Evolutionary conservation across 2,329 filamentous ascomycete genomes (phyloP).

Genomic region (Aureobasidium uvarum): DNA sequence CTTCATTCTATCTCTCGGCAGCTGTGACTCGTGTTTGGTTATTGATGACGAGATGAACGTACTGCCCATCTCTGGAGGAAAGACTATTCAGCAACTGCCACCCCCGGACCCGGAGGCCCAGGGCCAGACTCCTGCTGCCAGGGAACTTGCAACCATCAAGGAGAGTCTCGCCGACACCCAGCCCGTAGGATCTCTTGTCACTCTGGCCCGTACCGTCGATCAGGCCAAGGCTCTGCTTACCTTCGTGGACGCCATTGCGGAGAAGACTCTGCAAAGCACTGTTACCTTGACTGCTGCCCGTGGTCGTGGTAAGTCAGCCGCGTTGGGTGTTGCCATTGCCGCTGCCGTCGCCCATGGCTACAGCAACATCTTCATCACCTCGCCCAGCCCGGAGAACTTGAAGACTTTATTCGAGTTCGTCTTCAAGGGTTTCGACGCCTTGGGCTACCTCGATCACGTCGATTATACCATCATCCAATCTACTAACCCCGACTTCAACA

Average conservation of each 20-base stretch:
- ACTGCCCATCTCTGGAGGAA: constrained; percentile 91
- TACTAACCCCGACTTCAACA: constrained; percentile 98
- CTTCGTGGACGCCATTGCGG: constrained; percentile 92
- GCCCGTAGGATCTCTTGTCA: constrained; percentile 79
- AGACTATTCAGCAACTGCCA: constrained; percentile 78
- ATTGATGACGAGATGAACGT: constrained; percentile 98
- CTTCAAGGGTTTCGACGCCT: constrained; percentile 95
- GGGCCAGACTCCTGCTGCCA: constrained; percentile 66
- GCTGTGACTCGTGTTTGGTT: constrained; percentile 90
- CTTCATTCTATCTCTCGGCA: constrained; percentile 92
- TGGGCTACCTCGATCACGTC: constrained; percentile 90
- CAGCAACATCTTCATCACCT: constrained; percentile 99
- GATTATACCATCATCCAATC: constrained; percentile 99
- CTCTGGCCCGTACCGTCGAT: constrained; percentile 84
- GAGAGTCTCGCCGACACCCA: constrained; percentile 81
- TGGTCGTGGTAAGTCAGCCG: constrained; percentile 95
- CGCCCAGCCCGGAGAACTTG: constrained; percentile 94
- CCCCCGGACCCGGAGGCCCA: constrained; percentile 70
- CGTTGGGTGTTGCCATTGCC: constrained; percentile 88
- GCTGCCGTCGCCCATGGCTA: constrained; percentile 95
- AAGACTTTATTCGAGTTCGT: constrained; percentile 98
- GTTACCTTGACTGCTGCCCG: constrained; percentile 90
- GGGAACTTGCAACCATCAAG: constrained; percentile 82
- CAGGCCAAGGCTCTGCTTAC: constrained; percentile 96
- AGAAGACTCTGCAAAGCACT: constrained; percentile 92